Evolutionary conservation across 768 basidiomycete genomes (phyloP).

Genomic region (Phanerodontia chrysosporium): DNA sequence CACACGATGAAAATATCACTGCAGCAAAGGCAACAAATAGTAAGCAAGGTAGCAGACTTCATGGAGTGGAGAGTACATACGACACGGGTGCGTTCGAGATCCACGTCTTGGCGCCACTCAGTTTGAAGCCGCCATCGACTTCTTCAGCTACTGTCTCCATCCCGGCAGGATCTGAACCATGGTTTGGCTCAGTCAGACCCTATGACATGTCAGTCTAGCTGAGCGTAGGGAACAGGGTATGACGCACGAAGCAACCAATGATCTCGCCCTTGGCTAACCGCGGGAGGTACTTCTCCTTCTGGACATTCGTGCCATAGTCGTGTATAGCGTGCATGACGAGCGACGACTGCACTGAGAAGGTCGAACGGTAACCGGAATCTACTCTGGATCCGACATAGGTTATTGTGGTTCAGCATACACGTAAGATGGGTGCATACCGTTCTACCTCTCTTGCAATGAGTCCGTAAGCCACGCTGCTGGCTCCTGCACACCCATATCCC

Average conservation of each 20-base stretch:
- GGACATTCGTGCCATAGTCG: conserved; percentile 83
- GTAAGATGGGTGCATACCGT: conserved; percentile 43
- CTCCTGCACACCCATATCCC: conserved; percentile 93
- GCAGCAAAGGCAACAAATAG: not conserved
- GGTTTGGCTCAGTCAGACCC: conserved; percentile 95
- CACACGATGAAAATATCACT: conserved; percentile 91
- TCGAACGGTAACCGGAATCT: conserved; percentile 95
- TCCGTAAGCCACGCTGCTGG: conserved; percentile 88
- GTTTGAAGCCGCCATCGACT: conserved; percentile 74
- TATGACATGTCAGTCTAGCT: conserved; percentile 25
- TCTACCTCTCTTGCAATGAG: conserved; percentile 93
- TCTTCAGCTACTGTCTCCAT: conserved; percentile 94
- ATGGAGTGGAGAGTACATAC: conserved; percentile 35
- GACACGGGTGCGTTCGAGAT: conserved; percentile 92
- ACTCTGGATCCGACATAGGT: no score
- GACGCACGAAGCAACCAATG: conserved; percentile 86
- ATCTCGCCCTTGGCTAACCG: conserved; percentile 81
- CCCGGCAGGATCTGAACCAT: conserved; percentile 95
- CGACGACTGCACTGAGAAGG: conserved; percentile 91
- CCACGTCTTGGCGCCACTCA: conserved; percentile 97
- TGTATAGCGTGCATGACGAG: conserved; percentile 94
- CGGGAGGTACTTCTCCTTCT: conserved; percentile 90
- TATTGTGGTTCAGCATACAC: not conserved
- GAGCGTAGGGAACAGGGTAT: not conserved
- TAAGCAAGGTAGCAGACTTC: not conserved